phyloP scores from a whole-genome alignment of 176 grass and related monocot species.

The Triticum timopheevii region DNA sequence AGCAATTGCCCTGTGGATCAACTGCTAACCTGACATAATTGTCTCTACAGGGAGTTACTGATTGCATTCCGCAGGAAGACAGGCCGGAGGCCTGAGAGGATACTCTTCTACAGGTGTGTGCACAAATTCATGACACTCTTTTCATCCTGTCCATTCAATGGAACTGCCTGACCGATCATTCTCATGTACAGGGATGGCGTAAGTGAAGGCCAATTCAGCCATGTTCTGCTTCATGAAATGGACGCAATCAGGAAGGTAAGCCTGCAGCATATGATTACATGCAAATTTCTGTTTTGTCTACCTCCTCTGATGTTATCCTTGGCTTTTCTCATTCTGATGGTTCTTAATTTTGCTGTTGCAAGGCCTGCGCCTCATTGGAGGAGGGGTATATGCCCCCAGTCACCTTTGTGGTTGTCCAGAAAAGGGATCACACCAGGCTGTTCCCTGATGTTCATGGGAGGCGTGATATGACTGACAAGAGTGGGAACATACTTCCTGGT shows the following conservation, averaged over 20 bases:
- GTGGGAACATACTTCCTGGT: slow-evolving; percentile 72
- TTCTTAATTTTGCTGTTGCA: neutral
- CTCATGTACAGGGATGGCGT: slow-evolving; percentile 27
- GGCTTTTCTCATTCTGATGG: neutral
- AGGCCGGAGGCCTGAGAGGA: slow-evolving; percentile 33
- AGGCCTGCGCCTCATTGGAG: slow-evolving; percentile 71
- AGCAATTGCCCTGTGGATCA: neutral
- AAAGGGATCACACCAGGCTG: slow-evolving; percentile 22
- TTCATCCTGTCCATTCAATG: neutral
- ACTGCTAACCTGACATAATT: neutral
- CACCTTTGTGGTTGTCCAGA: slow-evolving; percentile 63
- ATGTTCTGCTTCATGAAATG: slow-evolving; percentile 57
- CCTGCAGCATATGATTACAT: neutral
- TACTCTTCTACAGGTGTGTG: slow-evolving; percentile 67
- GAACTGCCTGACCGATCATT: neutral
- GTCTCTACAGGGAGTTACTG: slow-evolving; percentile 55
- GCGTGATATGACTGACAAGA: slow-evolving; percentile 12
- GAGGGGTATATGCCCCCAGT: slow-evolving; percentile 15
- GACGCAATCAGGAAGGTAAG: slow-evolving; percentile 70
- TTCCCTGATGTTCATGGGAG: neutral
- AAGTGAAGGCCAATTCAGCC: slow-evolving; percentile 35
- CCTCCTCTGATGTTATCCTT: neutral
- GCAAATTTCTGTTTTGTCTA: neutral
- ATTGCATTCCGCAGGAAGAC: slow-evolving; percentile 41
- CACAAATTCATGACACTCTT: neutral